Evolutionary conservation across 495 filamentous ascomycete genomes (phyloP).

Genomic region (Endocarpon pusillum): DNA sequence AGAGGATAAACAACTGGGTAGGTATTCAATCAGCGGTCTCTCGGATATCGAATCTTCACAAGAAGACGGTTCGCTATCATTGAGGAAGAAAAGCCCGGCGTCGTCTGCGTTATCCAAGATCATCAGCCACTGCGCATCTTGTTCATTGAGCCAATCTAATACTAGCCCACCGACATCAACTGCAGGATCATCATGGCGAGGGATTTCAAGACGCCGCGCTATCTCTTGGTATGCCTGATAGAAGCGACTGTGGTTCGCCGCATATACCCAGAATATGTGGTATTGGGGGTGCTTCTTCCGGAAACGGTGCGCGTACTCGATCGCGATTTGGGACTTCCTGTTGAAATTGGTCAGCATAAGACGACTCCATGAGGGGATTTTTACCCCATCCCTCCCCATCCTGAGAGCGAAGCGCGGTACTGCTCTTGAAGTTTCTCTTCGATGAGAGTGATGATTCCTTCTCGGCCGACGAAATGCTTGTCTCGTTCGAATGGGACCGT

Average conservation of each 20-base stretch:
- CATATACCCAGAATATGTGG: constrained; percentile 1
- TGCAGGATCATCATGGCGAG: constrained; percentile 8
- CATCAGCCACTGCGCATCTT: constrained; percentile 12
- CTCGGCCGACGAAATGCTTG: no score
- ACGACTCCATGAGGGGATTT: no score
- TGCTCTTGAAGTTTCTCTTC: no score
- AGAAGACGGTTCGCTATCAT: constrained; percentile 3
- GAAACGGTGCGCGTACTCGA: not conserved
- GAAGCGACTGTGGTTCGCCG: constrained; percentile 14
- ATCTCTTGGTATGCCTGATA: constrained; percentile 27
- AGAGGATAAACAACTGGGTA: constrained; percentile 20
- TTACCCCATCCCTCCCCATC: no score
- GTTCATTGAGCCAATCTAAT: constrained; percentile 7
- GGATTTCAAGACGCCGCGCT: constrained; percentile 16
- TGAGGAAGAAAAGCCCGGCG: no score
- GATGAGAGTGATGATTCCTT: no score
- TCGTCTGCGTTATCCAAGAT: constrained; percentile 23
- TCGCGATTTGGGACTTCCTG: not conserved
- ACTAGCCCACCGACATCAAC: constrained; percentile 9
- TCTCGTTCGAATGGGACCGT: no score
- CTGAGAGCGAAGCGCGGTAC: no score
- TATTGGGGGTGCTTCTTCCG: not conserved
- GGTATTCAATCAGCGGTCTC: constrained; percentile 9
- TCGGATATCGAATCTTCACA: not conserved
- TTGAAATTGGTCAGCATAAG: no score